Conservation (phyloP, 2,329 filamentous ascomycete species). For the Fusarium tupiense region DNA sequence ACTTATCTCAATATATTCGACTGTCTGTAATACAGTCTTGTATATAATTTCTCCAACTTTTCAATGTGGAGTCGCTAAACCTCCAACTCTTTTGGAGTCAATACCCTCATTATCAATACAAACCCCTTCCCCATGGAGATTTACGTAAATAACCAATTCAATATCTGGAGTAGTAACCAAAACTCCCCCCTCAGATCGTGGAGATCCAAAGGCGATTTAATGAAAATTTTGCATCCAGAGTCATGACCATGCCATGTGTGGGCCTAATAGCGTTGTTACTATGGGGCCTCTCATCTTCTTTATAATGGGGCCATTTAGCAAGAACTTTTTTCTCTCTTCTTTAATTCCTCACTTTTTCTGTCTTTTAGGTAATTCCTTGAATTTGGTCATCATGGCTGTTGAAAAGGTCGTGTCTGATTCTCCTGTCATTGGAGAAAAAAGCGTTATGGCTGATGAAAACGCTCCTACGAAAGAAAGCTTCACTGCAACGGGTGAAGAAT, state of each 20-base stretch:
- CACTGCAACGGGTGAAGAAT: constrained; percentile 19
- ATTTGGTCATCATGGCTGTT: constrained; percentile 8
- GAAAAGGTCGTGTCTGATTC: constrained; percentile 13
- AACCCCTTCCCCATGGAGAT: constrained; percentile 30
- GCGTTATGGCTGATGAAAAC: constrained; percentile 6
- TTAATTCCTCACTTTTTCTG: not conserved
- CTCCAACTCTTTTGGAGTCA: not conserved
- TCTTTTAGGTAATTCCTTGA: not conserved
- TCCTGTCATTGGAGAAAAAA: constrained; percentile 15
- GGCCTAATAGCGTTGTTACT: constrained; percentile 20
- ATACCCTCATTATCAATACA: not conserved
- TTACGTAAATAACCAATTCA: constrained; percentile 23
- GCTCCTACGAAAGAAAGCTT: constrained; percentile 9
- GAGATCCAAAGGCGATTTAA: not conserved
- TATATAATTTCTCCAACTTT: not conserved
- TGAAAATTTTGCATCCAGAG: constrained; percentile 3
- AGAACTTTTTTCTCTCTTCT: constrained; percentile 1
- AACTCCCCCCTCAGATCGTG: constrained; percentile 1
- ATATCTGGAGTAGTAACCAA: not conserved
- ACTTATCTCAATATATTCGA: rapidly evolving
- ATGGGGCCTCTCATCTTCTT: constrained; percentile 26
- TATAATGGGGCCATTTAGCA: constrained; percentile 25
- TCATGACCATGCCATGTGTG: constrained; percentile 24
- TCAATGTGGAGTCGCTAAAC: not conserved
- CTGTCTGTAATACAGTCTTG: not conserved